These are phyloP conservation scores for Crithidia sp. DNA, from an alignment of 208 protist genomes.

Conservation along the genomic window DNA sequence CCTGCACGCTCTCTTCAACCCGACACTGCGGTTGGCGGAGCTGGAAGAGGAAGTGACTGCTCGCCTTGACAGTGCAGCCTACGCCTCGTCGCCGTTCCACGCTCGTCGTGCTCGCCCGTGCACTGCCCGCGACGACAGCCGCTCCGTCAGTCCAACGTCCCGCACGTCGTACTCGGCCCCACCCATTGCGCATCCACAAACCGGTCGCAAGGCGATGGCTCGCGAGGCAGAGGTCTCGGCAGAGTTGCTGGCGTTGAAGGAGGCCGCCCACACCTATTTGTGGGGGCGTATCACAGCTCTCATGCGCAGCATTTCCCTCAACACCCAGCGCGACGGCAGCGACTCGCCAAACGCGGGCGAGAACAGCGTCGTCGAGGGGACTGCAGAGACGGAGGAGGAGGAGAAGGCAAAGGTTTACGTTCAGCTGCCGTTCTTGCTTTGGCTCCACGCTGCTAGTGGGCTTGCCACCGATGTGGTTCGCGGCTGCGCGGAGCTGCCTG, in stretches of 20 bases:
- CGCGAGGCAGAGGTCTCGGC: slow-evolving; percentile 4
- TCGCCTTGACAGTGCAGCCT: neutral
- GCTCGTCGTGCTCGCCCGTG: neutral
- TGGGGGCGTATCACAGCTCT: slow-evolving; percentile 31
- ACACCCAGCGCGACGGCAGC: neutral
- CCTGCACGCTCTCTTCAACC: slow-evolving; percentile 25
- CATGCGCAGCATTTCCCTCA: slow-evolving; percentile 24
- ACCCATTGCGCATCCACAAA: neutral
- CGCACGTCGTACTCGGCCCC: slow-evolving; percentile 4
- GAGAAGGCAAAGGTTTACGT: slow-evolving; percentile 16
- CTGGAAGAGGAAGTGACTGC: slow-evolving; percentile 21
- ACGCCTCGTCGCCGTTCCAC: neutral
- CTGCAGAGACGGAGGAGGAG: slow-evolving; percentile 8
- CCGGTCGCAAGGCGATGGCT: neutral
- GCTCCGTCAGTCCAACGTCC: slow-evolving; percentile 2
- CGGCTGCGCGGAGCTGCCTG: neutral
- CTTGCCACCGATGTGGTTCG: slow-evolving; percentile 27
- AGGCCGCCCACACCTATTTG: slow-evolving; percentile 13
- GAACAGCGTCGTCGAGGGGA: too few species aligned
- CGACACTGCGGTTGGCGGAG: slow-evolving; percentile 1
- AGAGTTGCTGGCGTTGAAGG: slow-evolving; percentile 20
- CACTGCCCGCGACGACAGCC: neutral
- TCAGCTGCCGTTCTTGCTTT: slow-evolving; percentile 33
- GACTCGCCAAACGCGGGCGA: neutral
- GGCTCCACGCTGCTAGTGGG: slow-evolving; percentile 34